These are phyloP conservation scores for Crepidotus variabilis DNA, from an alignment of 768 basidiomycete species.

Conservation along the genomic window DNA sequence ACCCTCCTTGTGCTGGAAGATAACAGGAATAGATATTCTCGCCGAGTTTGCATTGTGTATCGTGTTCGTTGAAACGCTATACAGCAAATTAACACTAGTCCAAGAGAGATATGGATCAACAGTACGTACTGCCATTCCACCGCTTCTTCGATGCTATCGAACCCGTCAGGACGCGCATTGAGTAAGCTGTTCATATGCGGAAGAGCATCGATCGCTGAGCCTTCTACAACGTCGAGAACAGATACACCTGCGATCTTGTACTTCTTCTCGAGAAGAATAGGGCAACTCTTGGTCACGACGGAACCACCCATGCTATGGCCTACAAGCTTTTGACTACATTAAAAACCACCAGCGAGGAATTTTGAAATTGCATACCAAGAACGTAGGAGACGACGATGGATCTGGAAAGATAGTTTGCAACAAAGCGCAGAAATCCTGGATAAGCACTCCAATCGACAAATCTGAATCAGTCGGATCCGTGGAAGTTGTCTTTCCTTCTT, in stretches of 20 bases:
- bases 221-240: constrained; percentile 89
- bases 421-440: constrained; percentile 70
- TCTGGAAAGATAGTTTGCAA: constrained; percentile 69
- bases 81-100: background rate
- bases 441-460: constrained; percentile 69
- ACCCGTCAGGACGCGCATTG: constrained; percentile 81
- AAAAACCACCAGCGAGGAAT: background rate
- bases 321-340: constrained; percentile 50
- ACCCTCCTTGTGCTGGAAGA: constrained; percentile 50
- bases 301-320: constrained; percentile 98
- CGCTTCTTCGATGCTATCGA: constrained; percentile 78
- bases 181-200: constrained; percentile 90
- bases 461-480: constrained; percentile 42
- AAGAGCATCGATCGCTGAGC: constrained; percentile 89
- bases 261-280: constrained; percentile 58
- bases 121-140: constrained; percentile 92
- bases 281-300: constrained; percentile 71
- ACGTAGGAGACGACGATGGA: constrained; percentile 55
- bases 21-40: constrained; percentile 82
- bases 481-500: constrained; percentile 61
- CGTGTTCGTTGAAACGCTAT: constrained; percentile 74
- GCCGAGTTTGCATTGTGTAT: constrained; percentile 83
- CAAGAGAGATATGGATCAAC: background rate
- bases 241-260: constrained; percentile 75
- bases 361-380: constrained; percentile 53